Evolutionary conservation across 2,329 filamentous ascomycete species (phyloP), one percentile per base, ranked within the genome.

Genomic region (Colletotrichum shisoi): DNA sequence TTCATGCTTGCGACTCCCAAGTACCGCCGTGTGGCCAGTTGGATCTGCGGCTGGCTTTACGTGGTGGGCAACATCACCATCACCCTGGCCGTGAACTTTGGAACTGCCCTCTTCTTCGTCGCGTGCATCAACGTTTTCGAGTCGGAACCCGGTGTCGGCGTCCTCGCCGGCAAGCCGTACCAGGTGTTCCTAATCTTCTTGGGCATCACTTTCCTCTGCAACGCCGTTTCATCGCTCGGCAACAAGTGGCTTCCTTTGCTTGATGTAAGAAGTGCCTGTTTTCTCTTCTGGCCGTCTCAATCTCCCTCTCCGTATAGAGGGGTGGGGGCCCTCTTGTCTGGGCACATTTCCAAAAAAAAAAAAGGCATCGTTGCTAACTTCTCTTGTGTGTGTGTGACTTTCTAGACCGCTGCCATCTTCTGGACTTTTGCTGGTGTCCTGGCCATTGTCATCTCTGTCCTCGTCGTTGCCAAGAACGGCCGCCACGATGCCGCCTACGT

Each of bases 61-160:
- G 85, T 92, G 19, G 87, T 92, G 58, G 91, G 91, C 66, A 93
- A 93, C 79, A 89, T 93, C 76, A 92, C 89, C 71, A 94, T 94
- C 71, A 93, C 91, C 0, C 82, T 93, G n/a, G 86, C 90, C n/a
- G 90, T 93, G 74, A 91, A 92, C 80, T 93, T 93, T 72, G 91
- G 90, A 7, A 92, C 91, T 3, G 90, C 88, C 0, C 86, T 93
- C 70, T 84, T 87, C 75, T 77, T 86, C 65, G 81, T 85, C 63
- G 82, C 79, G 15, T 85, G 83, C 73, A 74, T 87, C 76, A 85
- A 86, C 65, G 82, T 87, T 42, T 87, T 87, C 66, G 79, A 84
- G 62, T 76, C 76, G 3, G 75, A 78, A 42, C 76, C 78, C 6
- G 83, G 80, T 49, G 75, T 77, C 12, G 78, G 75, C 12, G 74